Evolutionary conservation across 73 alveolate species (phyloP).

Genomic region (Urostyla sp.): DNA sequence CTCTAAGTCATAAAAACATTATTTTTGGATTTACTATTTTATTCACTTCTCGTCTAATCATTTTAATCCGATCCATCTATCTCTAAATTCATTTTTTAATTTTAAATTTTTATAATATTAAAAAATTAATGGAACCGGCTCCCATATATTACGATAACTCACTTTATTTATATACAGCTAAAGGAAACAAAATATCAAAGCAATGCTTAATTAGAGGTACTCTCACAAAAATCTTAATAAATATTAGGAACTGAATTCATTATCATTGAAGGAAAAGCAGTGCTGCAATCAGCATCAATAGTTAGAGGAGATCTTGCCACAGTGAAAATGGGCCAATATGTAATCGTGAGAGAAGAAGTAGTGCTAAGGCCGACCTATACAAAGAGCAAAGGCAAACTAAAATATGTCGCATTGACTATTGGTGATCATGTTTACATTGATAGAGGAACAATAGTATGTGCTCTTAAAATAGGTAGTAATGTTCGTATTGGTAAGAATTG

Average conservation of each 20-base stretch:
- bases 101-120: neutral
- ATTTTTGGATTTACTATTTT: constrained; percentile 13
- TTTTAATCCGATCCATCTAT: too few species aligned
- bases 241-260: constrained; percentile 66
- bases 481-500: constrained; percentile 92
- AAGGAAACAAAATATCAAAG: constrained; percentile 23
- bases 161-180: constrained; percentile 24
- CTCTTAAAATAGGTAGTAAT: constrained; percentile 78
- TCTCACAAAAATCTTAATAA: neutral
- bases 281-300: constrained; percentile 70
- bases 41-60: constrained; percentile 7
- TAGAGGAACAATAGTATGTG: constrained; percentile 75
- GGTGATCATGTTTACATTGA: constrained; percentile 89
- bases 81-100: neutral
- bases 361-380: constrained; percentile 84
- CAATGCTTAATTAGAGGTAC: constrained; percentile 46
- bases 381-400: constrained; percentile 70
- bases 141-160: constrained; percentile 33
- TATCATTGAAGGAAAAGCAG: constrained; percentile 67
- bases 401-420: constrained; percentile 64
- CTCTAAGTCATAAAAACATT: constrained; percentile 1
- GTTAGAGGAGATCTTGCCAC: constrained; percentile 83
- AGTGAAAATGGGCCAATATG: constrained; percentile 77
- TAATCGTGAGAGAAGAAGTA: constrained; percentile 75
- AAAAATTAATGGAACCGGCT: constrained; percentile 49